Base-by-base conservation (phyloP, 2,329 filamentous ascomycete genomes). In the Dactylonectria estremocensis region DNA sequence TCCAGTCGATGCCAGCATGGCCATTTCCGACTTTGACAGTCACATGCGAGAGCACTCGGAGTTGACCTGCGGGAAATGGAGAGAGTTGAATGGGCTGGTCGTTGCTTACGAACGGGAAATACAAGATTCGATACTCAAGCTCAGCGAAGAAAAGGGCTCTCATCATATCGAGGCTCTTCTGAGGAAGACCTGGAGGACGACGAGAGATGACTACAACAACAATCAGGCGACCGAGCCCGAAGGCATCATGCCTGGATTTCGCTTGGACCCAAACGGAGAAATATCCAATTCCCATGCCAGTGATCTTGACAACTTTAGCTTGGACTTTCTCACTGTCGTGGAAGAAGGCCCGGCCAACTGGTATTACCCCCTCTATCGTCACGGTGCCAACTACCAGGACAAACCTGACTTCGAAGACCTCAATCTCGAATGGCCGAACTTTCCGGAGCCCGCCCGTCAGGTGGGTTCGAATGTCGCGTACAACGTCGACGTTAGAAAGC, bases 331-430 rank as follows among this genome's bases (percentile, higher is more conserved):
- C n/a, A n/a, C 18, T 16, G 58, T 68, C 24, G 3, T 46, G n/a
- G 2, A 18, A 1, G 13, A 24, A 35, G 31, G 8, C 11, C 2
- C 28, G 8, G 10, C 13, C 11, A 7, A 5, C 24, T 31, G 14
- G n/a, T 45, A 64, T 46, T 45, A 48, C 6, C 69, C 69, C 13
- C n/a, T 75, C 13, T 74, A 72, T 22, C 66, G 73, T 33, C 61
- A 72, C 28, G 69, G 64, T 10, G 73, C 64, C n/a, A 74, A 74
- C 58, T 75, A 69, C 43, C 35, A 24, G 11, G 63, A 69, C 20
- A 11, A 37, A 3, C 22, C 28, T 10, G n/a, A 57, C 37, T n/a
- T n/a, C n/a, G n/a, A n/a, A n/a, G n/a, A n/a, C n/a, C n/a, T n/a
- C n/a, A n/a, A 4, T 22, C 49, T 9, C 28, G 49, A 13, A 14